Percentiles rank a stretch among this genome's conserved stretches.
Conservation (phyloP, 2,329 filamentous ascomycete genomes). For the Ophioceras dolichostomum region DNA sequence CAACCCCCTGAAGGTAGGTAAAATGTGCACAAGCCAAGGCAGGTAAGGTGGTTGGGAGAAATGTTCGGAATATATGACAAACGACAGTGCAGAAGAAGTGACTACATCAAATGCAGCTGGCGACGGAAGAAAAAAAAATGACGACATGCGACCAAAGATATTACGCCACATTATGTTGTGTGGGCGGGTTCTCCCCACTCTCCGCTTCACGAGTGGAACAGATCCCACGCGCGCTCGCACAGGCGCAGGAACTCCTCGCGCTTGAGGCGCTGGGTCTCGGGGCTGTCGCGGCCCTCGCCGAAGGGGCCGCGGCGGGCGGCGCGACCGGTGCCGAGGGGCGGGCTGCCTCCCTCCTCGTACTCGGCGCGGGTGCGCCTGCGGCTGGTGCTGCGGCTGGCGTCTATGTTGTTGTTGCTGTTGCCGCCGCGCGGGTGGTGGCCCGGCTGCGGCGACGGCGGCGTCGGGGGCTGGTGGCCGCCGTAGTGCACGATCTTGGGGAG, state of each 20-base stretch:
- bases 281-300: constrained; percentile 69
- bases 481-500: constrained; percentile 93
- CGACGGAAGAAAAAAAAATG: too few relatives aligned
- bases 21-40: too few relatives aligned
- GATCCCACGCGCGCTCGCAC: constrained; percentile 86
- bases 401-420: constrained; percentile 18
- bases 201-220: constrained; percentile 94
- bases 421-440: constrained; percentile 19
- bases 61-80: too few relatives aligned
- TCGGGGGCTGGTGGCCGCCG: constrained; percentile 83
- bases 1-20: too few relatives aligned
- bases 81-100: too few relatives aligned
- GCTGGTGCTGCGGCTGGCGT: constrained; percentile 45
- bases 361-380: constrained; percentile 75
- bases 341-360: constrained; percentile 86
- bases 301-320: constrained; percentile 56
- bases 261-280: constrained; percentile 73
- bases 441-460: constrained; percentile 68
- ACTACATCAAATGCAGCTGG: too few relatives aligned
- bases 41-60: too few relatives aligned
- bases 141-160: too few relatives aligned
- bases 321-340: constrained; percentile 68
- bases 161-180: too few relatives aligned
- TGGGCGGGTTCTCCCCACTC: too few relatives aligned
- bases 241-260: constrained; percentile 83